phyloP scores from a whole-genome alignment of 202 grass and related monocot species.

The Eragrostis tef region DNA sequence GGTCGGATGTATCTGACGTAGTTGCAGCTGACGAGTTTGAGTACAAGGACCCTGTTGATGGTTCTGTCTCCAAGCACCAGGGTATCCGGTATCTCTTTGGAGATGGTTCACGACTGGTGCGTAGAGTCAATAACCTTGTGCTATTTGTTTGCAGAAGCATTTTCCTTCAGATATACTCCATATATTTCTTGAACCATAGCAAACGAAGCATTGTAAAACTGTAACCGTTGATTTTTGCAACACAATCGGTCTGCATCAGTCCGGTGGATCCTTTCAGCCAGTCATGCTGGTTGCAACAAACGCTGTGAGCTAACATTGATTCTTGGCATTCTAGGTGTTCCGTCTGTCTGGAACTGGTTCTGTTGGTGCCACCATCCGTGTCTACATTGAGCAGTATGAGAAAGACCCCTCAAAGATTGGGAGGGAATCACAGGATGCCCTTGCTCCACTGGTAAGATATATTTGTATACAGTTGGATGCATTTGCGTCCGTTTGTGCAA shows the following conservation, averaged over 20 bases:
- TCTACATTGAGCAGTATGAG: conserved; percentile 98
- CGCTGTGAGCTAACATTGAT: conserved; percentile 39
- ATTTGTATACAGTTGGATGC: background rate
- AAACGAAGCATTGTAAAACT: conserved; percentile 2
- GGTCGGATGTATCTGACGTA: conserved; percentile 69
- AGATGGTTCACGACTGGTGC: conserved; percentile 93
- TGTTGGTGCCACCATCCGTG: conserved; percentile 85
- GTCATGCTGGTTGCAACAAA: conserved; percentile 3
- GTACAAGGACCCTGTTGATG: conserved; percentile 98
- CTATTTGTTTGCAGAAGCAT: background rate
- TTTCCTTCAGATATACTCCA: background rate
- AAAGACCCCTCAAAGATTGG: conserved; percentile 79
- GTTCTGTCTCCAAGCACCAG: conserved; percentile 91
- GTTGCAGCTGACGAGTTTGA: conserved; percentile 86
- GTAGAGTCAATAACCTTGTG: conserved; percentile 6
- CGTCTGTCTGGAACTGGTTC: conserved; percentile 94
- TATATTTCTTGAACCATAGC: conserved; percentile 8
- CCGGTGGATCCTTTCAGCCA: background rate
- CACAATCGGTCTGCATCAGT: background rate
- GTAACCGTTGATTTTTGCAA: background rate
- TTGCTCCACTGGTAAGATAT: conserved; percentile 74
- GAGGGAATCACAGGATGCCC: conserved; percentile 85
- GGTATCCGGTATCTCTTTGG: conserved; percentile 88
- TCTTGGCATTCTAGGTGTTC: conserved; percentile 71
- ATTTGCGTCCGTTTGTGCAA: background rate